Base-by-base conservation (phyloP, 495 filamentous ascomycete species). In the Penicillium mononematosum region DNA sequence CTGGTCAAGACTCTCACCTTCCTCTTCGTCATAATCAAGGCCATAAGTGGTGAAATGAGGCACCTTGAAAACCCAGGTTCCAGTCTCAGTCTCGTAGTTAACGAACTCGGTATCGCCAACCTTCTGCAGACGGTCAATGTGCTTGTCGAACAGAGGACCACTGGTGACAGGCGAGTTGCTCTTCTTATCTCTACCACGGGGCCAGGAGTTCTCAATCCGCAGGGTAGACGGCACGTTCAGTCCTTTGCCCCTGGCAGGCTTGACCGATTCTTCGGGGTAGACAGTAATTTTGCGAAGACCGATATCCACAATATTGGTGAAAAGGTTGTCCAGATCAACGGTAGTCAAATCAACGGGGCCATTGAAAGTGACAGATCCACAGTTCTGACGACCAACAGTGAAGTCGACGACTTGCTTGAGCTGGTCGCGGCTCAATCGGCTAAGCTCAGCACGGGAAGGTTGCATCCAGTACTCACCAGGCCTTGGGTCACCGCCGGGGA, bases 11-110 rank as follows among this genome's bases (percentile, higher is more conserved):
- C 70, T 77, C 69, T 78, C 69, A 73, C 68, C 83, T 63, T 85
- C 82, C 36, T 91, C 88, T 25, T 90, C 89, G 43, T 92, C 89
- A 60, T 94, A 90, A 59, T 91, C 88, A 48, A 97, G 78, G n/a
- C 87, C 91, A 69, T 98, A 98, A 9, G 91, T 96, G 16, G 91
- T 96, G 72, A 92, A 98, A 72, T 98, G 94, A 57, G 91, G 85
- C 39, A 98, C 94, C 19, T 78, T 85, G 76, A 98, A 98, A 7
- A 83, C 81, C 94, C 94, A 98, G 24, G 88, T 83, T 50, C 94
- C 94, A 31, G 84, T 89, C 19, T 88, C 81, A 39, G 68, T 75
- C 41, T 93, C 81, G 70, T 96, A 98, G 57, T 79, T 76, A 46
- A 91, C 75, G 59, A 96, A 96, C 34, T 84, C 83, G 7, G 94